Evolutionary conservation across 257 asterid genomes (phyloP).

Genomic region (Jaltomata sinuosa): DNA sequence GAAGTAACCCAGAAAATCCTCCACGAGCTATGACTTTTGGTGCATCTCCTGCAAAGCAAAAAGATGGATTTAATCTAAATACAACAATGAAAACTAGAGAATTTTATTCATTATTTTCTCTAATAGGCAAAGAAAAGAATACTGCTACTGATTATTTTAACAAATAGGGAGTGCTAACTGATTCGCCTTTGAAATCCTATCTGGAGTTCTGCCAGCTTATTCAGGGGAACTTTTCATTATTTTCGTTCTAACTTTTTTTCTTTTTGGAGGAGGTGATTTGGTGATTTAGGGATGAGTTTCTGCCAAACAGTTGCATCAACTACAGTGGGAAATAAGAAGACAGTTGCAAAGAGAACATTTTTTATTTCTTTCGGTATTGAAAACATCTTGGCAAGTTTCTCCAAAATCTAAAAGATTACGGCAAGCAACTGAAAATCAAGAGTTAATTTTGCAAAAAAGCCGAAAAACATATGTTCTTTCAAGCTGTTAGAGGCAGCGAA

Average conservation of each 20-base stretch:
- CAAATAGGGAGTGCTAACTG: neutral
- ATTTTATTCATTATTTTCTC: neutral
- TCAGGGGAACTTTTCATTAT: neutral
- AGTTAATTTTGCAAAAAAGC: neutral
- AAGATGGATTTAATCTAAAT: neutral
- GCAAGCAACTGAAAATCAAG: neutral
- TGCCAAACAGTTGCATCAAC: neutral
- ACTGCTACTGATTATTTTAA: neutral
- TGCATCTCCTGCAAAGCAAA: conserved; percentile 40
- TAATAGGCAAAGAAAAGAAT: neutral
- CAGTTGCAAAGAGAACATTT: neutral
- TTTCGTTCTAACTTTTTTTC: neutral
- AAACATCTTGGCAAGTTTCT: neutral
- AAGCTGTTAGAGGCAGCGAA: neutral
- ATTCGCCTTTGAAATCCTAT: neutral
- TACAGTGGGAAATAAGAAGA: neutral
- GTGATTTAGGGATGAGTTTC: neutral
- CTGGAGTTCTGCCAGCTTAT: neutral
- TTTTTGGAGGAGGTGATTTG: neutral
- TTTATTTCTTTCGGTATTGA: neutral
- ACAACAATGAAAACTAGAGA: neutral
- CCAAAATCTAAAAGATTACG: neutral
- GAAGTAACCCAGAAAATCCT: conserved; percentile 78
- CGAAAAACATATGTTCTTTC: neutral
- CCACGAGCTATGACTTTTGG: conserved; percentile 81